A percentile compares a stretch with the other conserved stretches of the same genome.
These are phyloP conservation scores for Neurospora sp. DNA, from an alignment of 495 filamentous ascomycete genomes.

Conservation along the genomic window DNA sequence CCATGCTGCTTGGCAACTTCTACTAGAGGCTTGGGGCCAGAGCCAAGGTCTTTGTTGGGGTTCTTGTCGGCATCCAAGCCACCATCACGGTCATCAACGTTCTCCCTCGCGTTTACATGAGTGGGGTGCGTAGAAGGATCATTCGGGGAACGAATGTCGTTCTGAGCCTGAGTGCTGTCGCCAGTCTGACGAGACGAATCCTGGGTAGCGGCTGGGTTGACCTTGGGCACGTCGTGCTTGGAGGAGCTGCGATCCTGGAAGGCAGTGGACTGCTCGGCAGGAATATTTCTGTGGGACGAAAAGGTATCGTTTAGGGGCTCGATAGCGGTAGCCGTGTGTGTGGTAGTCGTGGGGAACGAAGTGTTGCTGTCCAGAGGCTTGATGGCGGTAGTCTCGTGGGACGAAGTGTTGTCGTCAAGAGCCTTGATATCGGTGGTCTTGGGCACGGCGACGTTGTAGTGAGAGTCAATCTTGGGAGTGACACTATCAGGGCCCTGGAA, in stretches of 20 bases:
- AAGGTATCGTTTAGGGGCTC: background rate
- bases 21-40: slow-evolving; percentile 31
- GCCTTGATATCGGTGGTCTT: background rate
- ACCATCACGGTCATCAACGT: slow-evolving; percentile 20
- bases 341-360: background rate
- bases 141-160: slow-evolving; percentile 25
- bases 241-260: background rate
- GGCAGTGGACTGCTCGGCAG: background rate
- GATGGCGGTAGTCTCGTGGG: background rate
- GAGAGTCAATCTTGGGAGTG: background rate
- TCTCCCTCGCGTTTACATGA: slow-evolving; percentile 9
- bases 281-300: slow-evolving; percentile 1
- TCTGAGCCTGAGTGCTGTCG: slow-evolving; percentile 27
- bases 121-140: slow-evolving; percentile 19
- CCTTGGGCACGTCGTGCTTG: background rate
- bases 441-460: background rate
- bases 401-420: background rate
- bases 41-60: slow-evolving; percentile 30
- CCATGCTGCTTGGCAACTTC: slow-evolving; percentile 32
- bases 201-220: slow-evolving; percentile 18
- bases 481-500: background rate
- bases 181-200: slow-evolving; percentile 16
- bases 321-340: background rate
- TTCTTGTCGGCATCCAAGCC: slow-evolving; percentile 16
- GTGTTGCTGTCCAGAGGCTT: background rate